Evolutionary conservation across 306 rosid genomes (phyloP).

Genomic region (Bauhinia variegata): DNA sequence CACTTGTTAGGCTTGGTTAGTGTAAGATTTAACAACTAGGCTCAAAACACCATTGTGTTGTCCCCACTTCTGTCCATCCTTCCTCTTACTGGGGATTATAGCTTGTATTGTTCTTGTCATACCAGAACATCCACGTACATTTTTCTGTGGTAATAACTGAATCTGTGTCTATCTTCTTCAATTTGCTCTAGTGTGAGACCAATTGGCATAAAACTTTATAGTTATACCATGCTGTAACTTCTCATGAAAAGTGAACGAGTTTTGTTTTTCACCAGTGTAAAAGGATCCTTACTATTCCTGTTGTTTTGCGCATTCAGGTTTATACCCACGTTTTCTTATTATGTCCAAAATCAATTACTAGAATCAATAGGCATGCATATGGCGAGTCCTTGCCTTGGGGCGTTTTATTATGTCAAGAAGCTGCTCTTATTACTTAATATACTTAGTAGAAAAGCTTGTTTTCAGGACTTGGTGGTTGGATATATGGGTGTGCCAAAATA

Average conservation of each 20-base stretch:
- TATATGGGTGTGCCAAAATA: slow-evolving; percentile 98
- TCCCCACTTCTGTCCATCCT: no score
- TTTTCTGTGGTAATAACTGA: not conserved
- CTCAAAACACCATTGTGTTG: no score
- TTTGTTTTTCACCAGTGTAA: no score
- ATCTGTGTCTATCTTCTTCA: slow-evolving; percentile 3
- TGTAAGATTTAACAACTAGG: not conserved
- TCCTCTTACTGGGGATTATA: not conserved
- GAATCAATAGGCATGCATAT: slow-evolving; percentile 12
- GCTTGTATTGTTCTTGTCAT: not conserved
- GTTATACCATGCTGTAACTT: no score
- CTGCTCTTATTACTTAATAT: slow-evolving; percentile 7
- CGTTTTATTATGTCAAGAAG: slow-evolving; percentile 27
- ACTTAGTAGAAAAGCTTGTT: not conserved
- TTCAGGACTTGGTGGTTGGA: slow-evolving; percentile 93
- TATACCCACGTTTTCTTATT: not conserved
- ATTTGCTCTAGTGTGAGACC: not conserved
- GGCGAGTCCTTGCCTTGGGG: slow-evolving; percentile 7
- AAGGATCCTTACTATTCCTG: not conserved
- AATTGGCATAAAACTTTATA: no score
- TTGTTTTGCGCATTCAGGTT: not conserved
- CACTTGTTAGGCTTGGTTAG: not conserved
- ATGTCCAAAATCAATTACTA: not conserved
- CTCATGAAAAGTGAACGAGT: no score
- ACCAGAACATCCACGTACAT: not conserved